Evolutionary conservation across 805 yeast species (phyloP).

Genomic region (Diddensiella caesifluorescens): DNA sequence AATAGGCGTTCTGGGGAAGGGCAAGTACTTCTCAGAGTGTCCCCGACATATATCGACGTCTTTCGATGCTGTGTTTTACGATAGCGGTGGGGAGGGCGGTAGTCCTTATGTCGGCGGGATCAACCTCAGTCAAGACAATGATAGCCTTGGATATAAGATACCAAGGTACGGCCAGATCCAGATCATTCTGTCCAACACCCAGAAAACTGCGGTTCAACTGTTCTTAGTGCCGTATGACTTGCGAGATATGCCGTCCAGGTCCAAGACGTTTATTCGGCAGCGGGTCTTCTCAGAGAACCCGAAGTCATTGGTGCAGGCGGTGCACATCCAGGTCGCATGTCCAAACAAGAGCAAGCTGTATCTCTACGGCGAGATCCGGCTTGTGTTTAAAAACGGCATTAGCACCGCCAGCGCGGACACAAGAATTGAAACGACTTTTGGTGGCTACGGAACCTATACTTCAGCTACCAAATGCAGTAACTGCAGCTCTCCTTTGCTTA

Average conservation of each 20-base stretch:
- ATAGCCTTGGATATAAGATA: slow-evolving; percentile 26
- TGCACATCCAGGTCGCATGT: slow-evolving; percentile 29
- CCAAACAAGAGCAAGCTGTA: slow-evolving; percentile 23
- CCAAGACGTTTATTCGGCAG: slow-evolving; percentile 32
- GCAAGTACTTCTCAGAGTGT: slow-evolving; percentile 21
- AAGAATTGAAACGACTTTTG: background rate
- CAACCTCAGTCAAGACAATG: slow-evolving; percentile 16
- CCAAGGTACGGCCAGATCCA: slow-evolving; percentile 33
- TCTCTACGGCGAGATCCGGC: slow-evolving; percentile 26
- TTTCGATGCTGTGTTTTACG: slow-evolving; percentile 31
- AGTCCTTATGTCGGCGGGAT: slow-evolving; percentile 29
- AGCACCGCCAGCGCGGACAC: background rate
- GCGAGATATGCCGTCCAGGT: slow-evolving; percentile 26
- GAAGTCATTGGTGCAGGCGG: slow-evolving; percentile 26
- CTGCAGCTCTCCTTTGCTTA: background rate
- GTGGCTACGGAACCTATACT: background rate
- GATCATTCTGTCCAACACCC: slow-evolving; percentile 30
- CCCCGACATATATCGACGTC: slow-evolving; percentile 26
- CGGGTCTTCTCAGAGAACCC: slow-evolving; percentile 19
- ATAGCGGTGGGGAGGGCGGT: slow-evolving; percentile 20
- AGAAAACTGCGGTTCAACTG: slow-evolving; percentile 30
- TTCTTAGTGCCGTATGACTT: slow-evolving; percentile 33
- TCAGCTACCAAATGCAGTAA: background rate
- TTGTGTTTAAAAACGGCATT: slow-evolving; percentile 28
- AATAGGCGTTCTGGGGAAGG: slow-evolving; percentile 29